Base-by-base conservation (phyloP, 2,329 filamentous ascomycete genomes). In the Berkeleyomyces rouxiae region DNA sequence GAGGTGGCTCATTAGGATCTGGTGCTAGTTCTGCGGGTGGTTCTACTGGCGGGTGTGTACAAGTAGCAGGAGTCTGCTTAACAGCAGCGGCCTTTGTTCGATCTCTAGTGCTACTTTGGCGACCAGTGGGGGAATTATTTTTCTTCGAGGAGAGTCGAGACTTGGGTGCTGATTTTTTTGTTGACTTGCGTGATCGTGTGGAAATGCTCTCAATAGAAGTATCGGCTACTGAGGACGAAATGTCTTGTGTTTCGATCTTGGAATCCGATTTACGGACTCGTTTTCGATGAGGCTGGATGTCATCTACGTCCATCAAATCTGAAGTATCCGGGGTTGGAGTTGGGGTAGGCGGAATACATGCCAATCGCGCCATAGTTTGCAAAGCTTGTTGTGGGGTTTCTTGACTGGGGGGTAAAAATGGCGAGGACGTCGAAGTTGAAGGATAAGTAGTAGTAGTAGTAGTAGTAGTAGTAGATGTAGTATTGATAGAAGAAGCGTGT, bases 251-350 rank as follows among this genome's bases (percentile, higher is more conserved):
- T 6, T 58, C 43, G 31, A n/a, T 31, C 6, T 63, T n/a, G 47
- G 44, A 40, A 10, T 61, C 58, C 31, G 37, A 9, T 11, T 46
- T 47, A 7, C 51, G 62, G 10, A n/a, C 13, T 9, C 42, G 37
- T 36, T 64, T 64, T 16, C 36, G 43, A 16, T 53, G 40, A 46
- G 59, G 58, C 6, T 61, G 42, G 9, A 31, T 37, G 13, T 59
- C 63, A 47, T 64, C 62, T 3, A 64, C 33, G 42, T 65, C 61
- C 63, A 65, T 65, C 5, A 49, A 13, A 42, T 65, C 49, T 9
- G 37, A 49, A 31, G 42, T 7, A n/a, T 31, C 36, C 5, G 16
- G 13, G n/a, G 43, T 7, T 13, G 40, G 40, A 7, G 44, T 31
- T 39, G 11, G 5, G n/a, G 47, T 6, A 40, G 51, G 31, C 31